These are phyloP conservation scores for Corrigiola litoralis DNA, from an alignment of 179 eudicot species.

Conservation along the genomic window DNA sequence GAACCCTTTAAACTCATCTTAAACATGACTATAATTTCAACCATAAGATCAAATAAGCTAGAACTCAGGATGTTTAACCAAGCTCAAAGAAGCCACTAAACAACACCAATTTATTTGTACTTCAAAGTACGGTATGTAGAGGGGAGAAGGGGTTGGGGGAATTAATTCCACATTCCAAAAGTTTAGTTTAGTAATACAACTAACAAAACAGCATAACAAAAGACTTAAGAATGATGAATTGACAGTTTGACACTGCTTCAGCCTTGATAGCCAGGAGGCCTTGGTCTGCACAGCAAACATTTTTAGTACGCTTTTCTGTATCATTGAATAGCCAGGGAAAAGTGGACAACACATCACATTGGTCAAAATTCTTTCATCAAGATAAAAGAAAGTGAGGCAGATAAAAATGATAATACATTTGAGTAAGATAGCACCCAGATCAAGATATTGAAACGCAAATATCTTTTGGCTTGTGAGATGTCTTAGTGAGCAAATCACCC, in stretches of 20 bases:
- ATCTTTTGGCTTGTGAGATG: conserved; percentile 17
- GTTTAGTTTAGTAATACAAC: too few species aligned
- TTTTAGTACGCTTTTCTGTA: background rate
- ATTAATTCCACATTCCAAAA: too few species aligned
- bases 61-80: too few species aligned
- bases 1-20: too few species aligned
- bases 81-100: too few species aligned
- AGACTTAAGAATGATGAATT: background rate
- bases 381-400: background rate
- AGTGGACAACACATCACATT: conserved; percentile 12
- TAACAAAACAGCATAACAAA: too few species aligned
- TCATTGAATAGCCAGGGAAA: conserved; percentile 4
- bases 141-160: too few species aligned
- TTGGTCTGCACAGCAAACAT: background rate
- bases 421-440: conserved; percentile 18
- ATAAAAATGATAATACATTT: conserved; percentile 10
- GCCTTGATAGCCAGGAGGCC: background rate
- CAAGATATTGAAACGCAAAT: conserved; percentile 2
- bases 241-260: background rate
- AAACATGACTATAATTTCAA: too few species aligned
- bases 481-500: conserved; percentile 12
- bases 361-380: conserved; percentile 18
- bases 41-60: too few species aligned
- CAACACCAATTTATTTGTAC: too few species aligned
- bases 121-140: too few species aligned